Base-by-base conservation (phyloP, 352 stramenopile species). In the Phytopythium boreale region DNA sequence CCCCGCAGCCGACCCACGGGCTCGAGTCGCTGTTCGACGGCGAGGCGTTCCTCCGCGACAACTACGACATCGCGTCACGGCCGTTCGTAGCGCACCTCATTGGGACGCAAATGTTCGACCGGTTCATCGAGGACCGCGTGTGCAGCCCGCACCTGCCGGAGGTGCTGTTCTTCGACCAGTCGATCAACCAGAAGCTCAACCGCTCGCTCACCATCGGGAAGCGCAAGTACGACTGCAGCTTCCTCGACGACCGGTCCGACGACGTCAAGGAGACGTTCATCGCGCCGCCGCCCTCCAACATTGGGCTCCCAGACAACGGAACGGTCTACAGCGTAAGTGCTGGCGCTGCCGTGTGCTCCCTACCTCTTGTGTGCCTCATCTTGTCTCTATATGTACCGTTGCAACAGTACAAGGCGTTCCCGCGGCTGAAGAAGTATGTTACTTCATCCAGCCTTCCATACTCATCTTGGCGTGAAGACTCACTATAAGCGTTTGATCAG, bases 141-240 rank as follows among this genome's bases (percentile, higher is more conserved):
- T 84, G 88, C 52, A 88, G 80, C 62, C 70, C 79, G 22, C 66
- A 77, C 41, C 69, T 92, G 36, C 69, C 84, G 1, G 82, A 95
- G 64, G 86, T 95, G 51, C 56, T 87, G 4, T 95, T 95, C 68
- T 95, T 95, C 55, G 86, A 95, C 50, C 82, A 92, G 63, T 92
- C 86, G 11, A 95, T 95, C 63, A 91, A 89, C 58, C 82, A 92
- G 61, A 95, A 95, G 64, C 80, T 92, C 50, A 94, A 94, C 58
- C 83, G 85, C 6, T 91, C 81, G 14, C 64, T 88, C 39, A 79
- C 71, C 11, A 80, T 92, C 37, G 81, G 82, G 4, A 93, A 92
- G 62, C 92, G 90, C 70, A 95, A 95, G 64, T 84, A 87, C 57
- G 84, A 95, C 62, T 90, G 82, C 67, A 87, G 75, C 52, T 95